A percentile compares a stretch with the other conserved stretches of the same genome.
Evolutionary conservation across 2,329 filamentous ascomycete genomes (phyloP).

Genomic region (Fusarium acutatum): DNA sequence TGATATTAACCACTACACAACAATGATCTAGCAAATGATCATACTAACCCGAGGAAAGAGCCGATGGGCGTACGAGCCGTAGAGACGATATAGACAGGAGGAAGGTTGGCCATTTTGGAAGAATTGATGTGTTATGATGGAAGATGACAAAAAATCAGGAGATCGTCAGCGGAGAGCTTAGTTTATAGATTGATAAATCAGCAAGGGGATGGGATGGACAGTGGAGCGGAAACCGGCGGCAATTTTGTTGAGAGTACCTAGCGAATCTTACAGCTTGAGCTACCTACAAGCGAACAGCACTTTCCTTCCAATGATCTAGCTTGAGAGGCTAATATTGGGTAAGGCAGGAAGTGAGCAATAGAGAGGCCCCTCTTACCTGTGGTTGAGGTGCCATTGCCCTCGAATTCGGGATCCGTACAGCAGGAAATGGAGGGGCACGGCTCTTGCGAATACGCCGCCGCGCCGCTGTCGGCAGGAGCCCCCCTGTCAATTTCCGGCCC

Average conservation of each 20-base stretch:
- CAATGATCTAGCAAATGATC: not conserved
- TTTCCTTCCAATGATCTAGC: constrained; percentile 14
- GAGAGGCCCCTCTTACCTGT: constrained; percentile 19
- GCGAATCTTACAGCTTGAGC: not conserved
- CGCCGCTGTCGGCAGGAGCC: constrained; percentile 38
- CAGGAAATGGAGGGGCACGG: constrained; percentile 38
- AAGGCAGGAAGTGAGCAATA: not conserved
- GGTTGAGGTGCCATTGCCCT: constrained; percentile 7
- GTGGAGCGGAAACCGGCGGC: constrained; percentile 28
- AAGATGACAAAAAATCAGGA: constrained; percentile 8
- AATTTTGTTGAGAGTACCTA: constrained; percentile 33
- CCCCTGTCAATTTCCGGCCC: constrained; percentile 26
- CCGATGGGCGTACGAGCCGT: constrained; percentile 90
- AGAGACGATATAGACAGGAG: constrained; percentile 95
- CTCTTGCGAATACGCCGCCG: constrained; percentile 38
- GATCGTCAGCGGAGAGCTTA: constrained; percentile 11
- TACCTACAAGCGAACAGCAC: constrained; percentile 17
- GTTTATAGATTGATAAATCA: constrained; percentile 23
- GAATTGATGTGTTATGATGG: constrained; percentile 12
- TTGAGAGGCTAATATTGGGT: constrained; percentile 8
- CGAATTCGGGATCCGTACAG: constrained; percentile 26
- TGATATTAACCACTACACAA: constrained; percentile 29
- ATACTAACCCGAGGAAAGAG: constrained; percentile 84
- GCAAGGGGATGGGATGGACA: not conserved
- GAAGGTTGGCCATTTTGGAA: constrained; percentile 76